These are phyloP conservation scores for Alternaria atra DNA, from an alignment of 2,329 filamentous ascomycete species.

Conservation along the genomic window DNA sequence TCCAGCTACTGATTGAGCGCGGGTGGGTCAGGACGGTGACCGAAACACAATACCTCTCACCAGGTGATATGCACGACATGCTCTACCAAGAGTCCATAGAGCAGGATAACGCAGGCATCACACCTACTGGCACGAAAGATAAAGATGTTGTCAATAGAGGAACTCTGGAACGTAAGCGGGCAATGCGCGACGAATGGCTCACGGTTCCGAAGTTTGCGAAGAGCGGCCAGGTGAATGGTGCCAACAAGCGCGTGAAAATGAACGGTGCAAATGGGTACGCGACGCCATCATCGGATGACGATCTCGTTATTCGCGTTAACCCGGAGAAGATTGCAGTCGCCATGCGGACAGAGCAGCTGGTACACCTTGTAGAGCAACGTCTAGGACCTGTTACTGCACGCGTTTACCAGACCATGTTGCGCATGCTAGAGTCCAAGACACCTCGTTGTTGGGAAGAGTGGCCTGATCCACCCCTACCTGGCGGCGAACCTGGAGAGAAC, in stretches of 20 bases:
- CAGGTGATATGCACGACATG: constrained; percentile 64
- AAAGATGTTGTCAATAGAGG: constrained; percentile 69
- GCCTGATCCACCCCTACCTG: constrained; percentile 34
- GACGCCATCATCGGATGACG: constrained; percentile 60
- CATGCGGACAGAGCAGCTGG: constrained; percentile 80
- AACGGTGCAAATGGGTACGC: constrained; percentile 34
- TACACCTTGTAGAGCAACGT: constrained; percentile 73
- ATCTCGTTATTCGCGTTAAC: constrained; percentile 80
- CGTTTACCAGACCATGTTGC: constrained; percentile 79
- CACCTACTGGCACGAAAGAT: constrained; percentile 70
- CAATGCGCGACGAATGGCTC: constrained; percentile 54
- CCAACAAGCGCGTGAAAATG: constrained; percentile 45
- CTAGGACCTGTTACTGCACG: constrained; percentile 78
- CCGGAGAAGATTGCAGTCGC: constrained; percentile 85
- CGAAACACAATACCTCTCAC: constrained; percentile 59
- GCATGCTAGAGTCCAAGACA: constrained; percentile 73
- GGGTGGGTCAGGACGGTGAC: constrained; percentile 74
- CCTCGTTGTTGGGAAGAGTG: constrained; percentile 71
- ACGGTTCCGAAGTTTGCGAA: constrained; percentile 35
- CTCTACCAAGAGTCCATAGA: constrained; percentile 71
- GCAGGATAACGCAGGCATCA: constrained; percentile 59
- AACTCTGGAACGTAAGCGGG: constrained; percentile 66
- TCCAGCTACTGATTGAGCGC: constrained; percentile 64
- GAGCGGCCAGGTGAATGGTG: constrained; percentile 25
- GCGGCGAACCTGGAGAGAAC: constrained; percentile 44